Evolutionary conservation across 2,329 filamentous ascomycete genomes (phyloP).

Genomic region (Phyllosticta citriasiana): DNA sequence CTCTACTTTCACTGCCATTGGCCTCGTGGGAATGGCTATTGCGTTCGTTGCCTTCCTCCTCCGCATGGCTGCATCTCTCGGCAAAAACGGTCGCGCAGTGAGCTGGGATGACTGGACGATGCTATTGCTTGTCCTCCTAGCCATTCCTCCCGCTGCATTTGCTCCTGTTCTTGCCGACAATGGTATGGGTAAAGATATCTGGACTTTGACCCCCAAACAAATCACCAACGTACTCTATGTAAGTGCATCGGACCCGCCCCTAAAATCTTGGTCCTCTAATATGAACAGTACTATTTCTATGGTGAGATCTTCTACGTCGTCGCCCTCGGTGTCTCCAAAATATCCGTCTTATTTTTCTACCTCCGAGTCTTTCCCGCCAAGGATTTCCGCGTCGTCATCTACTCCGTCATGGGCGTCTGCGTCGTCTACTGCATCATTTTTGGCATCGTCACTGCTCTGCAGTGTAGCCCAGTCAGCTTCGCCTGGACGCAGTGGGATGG

Average conservation of each 20-base stretch:
- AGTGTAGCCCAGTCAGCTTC: conserved; percentile 16
- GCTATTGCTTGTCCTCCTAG: conserved; percentile 24
- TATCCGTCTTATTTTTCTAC: conserved; percentile 26
- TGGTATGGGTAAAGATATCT: conserved; percentile 43
- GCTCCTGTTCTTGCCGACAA: conserved; percentile 15
- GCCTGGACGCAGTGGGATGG: conserved; percentile 20
- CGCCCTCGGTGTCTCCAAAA: conserved; percentile 24
- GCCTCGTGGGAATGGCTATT: conserved; percentile 20
- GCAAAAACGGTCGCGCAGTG: conserved; percentile 23
- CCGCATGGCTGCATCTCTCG: conserved; percentile 25
- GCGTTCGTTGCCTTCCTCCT: conserved; percentile 24
- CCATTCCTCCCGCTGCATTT: conserved; percentile 18
- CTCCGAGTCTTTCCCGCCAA: conserved; percentile 25
- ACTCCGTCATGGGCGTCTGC: conserved; percentile 18
- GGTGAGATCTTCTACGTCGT: conserved; percentile 28
- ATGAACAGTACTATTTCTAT: conserved; percentile 13
- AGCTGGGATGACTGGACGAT: conserved; percentile 31
- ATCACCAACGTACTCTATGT: conserved; percentile 35
- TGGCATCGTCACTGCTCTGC: conserved; percentile 13
- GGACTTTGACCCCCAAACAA: conserved; percentile 33
- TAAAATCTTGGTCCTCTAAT: background rate
- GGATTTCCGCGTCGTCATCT: conserved; percentile 18
- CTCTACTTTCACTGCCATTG: conserved; percentile 20
- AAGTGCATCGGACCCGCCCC: background rate
- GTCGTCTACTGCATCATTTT: conserved; percentile 17